phyloP scores from a whole-genome alignment of 2,329 filamentous ascomycete genomes.

The Cercospora zeae-maydis region DNA sequence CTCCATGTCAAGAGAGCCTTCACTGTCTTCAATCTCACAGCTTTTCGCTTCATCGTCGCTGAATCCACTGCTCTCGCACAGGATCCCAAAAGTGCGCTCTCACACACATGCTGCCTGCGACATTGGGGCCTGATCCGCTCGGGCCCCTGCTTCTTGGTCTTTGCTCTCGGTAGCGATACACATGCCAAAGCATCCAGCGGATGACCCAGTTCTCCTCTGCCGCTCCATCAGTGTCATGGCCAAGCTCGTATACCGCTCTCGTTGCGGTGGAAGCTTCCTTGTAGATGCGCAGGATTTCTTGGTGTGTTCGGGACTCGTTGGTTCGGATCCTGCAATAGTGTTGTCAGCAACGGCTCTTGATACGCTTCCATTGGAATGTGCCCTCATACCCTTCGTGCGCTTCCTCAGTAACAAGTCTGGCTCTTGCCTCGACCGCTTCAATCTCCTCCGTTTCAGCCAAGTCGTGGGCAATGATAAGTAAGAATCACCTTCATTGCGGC shows the following conservation, averaged over 20 bases:
- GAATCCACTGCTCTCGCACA: neutral
- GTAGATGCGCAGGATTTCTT: constrained; percentile 1
- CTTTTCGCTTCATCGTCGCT: neutral
- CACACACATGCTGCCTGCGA: neutral
- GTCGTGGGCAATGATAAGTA: neutral
- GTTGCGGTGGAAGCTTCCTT: neutral
- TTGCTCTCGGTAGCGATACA: neutral
- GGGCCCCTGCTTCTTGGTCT: neutral
- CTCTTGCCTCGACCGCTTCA: neutral
- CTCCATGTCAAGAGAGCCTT: neutral
- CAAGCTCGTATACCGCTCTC: constrained; percentile 39
- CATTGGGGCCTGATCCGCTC: no score
- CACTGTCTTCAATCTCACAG: neutral
- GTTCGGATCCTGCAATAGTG: neutral
- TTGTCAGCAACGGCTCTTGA: neutral
- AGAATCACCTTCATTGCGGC: neutral
- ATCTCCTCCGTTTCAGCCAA: neutral
- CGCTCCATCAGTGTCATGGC: constrained; percentile 37
- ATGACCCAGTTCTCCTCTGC: constrained; percentile 49
- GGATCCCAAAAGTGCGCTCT: neutral
- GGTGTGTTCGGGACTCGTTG: neutral
- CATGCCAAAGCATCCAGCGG: neutral
- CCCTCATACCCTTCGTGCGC: neutral
- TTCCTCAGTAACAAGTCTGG: neutral
- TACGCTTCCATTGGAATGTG: neutral